Conservation (phyloP, 805 yeast species). For the Kuraishia piskuri region DNA sequence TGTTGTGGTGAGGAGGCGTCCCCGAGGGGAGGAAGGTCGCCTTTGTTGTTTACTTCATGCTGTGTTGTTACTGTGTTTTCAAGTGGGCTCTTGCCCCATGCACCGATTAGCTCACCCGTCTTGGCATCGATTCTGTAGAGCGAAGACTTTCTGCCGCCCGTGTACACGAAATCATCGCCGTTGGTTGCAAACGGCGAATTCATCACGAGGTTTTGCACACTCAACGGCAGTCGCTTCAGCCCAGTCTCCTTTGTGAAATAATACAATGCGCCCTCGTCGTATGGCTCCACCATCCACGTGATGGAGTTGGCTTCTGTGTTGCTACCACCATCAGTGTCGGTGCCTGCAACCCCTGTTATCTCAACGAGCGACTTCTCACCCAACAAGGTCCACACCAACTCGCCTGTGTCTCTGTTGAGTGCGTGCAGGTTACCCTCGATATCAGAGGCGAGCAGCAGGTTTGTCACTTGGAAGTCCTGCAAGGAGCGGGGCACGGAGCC, state of each 20-base stretch:
- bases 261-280: constrained; percentile 73
- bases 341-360: not conserved
- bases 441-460: constrained; percentile 63
- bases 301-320: constrained; percentile 18
- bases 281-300: constrained; percentile 89
- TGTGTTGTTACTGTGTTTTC: not conserved
- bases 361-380: constrained; percentile 55
- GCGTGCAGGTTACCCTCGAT: constrained; percentile 87
- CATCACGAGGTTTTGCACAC: constrained; percentile 66
- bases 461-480: constrained; percentile 28
- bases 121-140: constrained; percentile 64
- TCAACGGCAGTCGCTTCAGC: constrained; percentile 70
- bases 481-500: constrained; percentile 6
- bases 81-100: constrained; percentile 33
- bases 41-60: not conserved
- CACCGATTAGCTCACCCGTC: constrained; percentile 65
- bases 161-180: constrained; percentile 76
- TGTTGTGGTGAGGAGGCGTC: not conserved
- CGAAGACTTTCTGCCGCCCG: constrained; percentile 74
- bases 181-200: constrained; percentile 79
- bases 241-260: constrained; percentile 73
- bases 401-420: constrained; percentile 66
- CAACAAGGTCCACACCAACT: constrained; percentile 65
- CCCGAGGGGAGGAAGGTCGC: too few species aligned
- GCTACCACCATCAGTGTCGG: constrained; percentile 2